Evolutionary conservation across 768 basidiomycete genomes (phyloP).

Genomic region (Dentipellis sp.): DNA sequence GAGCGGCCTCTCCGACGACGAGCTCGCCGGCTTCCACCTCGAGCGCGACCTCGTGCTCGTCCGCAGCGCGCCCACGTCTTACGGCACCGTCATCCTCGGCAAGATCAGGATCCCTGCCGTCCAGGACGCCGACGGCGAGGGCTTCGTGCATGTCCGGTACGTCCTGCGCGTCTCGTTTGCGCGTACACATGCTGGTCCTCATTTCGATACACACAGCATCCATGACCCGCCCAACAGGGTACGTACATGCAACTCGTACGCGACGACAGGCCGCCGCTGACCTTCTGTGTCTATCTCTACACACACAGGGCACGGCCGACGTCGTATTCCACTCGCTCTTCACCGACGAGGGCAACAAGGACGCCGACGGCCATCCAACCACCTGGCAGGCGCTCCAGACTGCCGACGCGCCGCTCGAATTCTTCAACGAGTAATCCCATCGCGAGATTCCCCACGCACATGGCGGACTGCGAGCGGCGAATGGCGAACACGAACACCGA

Average conservation of each 20-base stretch:
- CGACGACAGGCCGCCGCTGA: not conserved
- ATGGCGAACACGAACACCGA: too few relatives aligned
- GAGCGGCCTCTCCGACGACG: constrained; percentile 35
- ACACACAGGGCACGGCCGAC: constrained; percentile 44
- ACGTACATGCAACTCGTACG: constrained; percentile 16
- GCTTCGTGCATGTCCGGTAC: constrained; percentile 66
- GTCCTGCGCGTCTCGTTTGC: constrained; percentile 6
- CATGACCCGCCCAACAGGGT: constrained; percentile 71
- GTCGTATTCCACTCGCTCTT: constrained; percentile 66
- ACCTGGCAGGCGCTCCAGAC: constrained; percentile 62
- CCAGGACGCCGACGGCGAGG: constrained; percentile 50
- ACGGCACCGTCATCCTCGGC: constrained; percentile 67
- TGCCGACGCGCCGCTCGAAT: constrained; percentile 46
- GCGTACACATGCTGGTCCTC: constrained; percentile 1
- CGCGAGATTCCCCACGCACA: too few relatives aligned
- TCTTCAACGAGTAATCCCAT: constrained; percentile 50
- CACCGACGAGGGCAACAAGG: constrained; percentile 27
- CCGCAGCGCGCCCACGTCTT: constrained; percentile 49
- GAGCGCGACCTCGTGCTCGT: constrained; percentile 32
- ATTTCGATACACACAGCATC: constrained; percentile 34
- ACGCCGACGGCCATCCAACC: constrained; percentile 31
- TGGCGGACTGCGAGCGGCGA: too few relatives aligned
- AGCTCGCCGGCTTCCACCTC: constrained; percentile 44
- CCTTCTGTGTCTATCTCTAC: not conserved
- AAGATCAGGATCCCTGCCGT: constrained; percentile 67